Evolutionary conservation across 2,329 filamentous ascomycete species (phyloP).

Genomic region (Fusarium sambucinum): DNA sequence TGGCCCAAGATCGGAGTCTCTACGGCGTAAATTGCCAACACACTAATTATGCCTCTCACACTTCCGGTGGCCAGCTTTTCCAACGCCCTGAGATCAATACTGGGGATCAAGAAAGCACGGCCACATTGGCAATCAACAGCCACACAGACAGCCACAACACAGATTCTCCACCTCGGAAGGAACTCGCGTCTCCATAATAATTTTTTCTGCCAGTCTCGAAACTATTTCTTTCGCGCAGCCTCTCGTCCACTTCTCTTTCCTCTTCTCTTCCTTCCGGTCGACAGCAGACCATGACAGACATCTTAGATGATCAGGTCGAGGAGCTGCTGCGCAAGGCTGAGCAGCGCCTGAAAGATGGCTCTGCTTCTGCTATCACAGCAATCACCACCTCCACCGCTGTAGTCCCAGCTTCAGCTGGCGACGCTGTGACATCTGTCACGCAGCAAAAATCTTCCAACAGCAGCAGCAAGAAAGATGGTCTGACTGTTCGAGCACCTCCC

Average conservation of each 20-base stretch:
- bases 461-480: conserved; percentile 43
- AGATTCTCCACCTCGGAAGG: background rate
- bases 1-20: background rate
- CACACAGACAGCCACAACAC: background rate
- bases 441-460: conserved; percentile 37
- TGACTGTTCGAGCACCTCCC: conserved; percentile 45
- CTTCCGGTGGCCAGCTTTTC: background rate
- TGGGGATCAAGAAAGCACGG: background rate
- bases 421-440: conserved; percentile 26
- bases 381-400: conserved; percentile 28
- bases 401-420: conserved; percentile 32
- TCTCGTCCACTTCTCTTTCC: conserved; percentile 22
- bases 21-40: background rate
- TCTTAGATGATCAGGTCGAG: conserved; percentile 50
- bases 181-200: conserved; percentile 18
- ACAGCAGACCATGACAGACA: conserved; percentile 49
- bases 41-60: background rate
- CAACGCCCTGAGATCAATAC: background rate
- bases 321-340: conserved; percentile 52
- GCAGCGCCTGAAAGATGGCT: conserved; percentile 49
- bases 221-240: conserved; percentile 41
- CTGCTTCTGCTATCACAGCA: conserved; percentile 28
- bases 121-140: background rate
- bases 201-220: conserved; percentile 34
- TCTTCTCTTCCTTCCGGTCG: conserved; percentile 34